phyloP scores from a whole-genome alignment of 1,284 basidiomycete species.

The Caloboletus firmus region DNA sequence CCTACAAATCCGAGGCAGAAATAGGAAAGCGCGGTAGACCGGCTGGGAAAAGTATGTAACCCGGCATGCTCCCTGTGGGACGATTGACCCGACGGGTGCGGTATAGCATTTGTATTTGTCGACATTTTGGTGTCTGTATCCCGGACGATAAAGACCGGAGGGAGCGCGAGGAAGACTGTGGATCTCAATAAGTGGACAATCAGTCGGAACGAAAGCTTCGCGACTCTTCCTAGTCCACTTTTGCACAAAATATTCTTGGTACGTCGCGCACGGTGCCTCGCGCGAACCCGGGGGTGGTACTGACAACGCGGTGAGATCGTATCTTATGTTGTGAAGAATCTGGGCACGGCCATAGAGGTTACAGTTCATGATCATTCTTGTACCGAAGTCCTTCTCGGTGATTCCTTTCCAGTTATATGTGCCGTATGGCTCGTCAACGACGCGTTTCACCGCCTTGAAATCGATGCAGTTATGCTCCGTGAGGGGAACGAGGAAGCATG shows the following conservation, averaged over 20 bases:
- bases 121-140: conserved; percentile 21
- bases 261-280: conserved; percentile 51
- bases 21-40: conserved; percentile 49
- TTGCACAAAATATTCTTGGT: conserved; percentile 57
- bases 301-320: conserved; percentile 65
- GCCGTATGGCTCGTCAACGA: conserved; percentile 51
- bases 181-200: conserved; percentile 63
- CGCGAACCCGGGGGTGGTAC: conserved; percentile 48
- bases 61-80: conserved; percentile 55
- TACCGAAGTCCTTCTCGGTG: conserved; percentile 45
- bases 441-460: conserved; percentile 51
- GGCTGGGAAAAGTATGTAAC: conserved; percentile 49
- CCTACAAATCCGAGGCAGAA: conserved; percentile 67
- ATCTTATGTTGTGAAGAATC: conserved; percentile 54
- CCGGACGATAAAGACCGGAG: conserved; percentile 45
- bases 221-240: conserved; percentile 53
- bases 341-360: conserved; percentile 57
- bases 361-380: conserved; percentile 52
- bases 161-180: conserved; percentile 43
- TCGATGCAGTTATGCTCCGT: conserved; percentile 49
- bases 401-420: conserved; percentile 54
- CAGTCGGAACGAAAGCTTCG: conserved; percentile 44
- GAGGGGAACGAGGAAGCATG: conserved; percentile 65
- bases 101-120: conserved; percentile 23
- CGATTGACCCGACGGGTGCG: conserved; percentile 39